Base-by-base conservation (phyloP, 1,139 yeast species). In the Scheffersomyces stambukii region DNA sequence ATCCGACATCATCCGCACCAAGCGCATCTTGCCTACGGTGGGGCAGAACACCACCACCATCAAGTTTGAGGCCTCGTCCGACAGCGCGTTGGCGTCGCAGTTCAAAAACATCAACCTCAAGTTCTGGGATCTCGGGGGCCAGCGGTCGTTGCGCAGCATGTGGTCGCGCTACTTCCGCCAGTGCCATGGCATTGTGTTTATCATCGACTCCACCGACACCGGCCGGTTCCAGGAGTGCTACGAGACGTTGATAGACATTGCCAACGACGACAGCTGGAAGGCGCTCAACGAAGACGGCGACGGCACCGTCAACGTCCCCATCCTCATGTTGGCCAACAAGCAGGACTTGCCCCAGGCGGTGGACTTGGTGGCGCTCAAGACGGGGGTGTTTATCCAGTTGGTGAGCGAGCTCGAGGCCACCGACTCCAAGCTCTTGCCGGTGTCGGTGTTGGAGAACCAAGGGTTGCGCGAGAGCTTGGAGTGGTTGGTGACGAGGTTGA, bases 111-210 rank as follows among this genome's bases (percentile, higher is more conserved):
- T 73, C 30, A 65, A 71, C 35, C 61, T 91, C 34, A 85, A 88
- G 50, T 75, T 91, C 44, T 91, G 97, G 97, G 98, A 91, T 55
- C 77, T 91, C 23, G 97, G 97, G 6, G 98, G 98, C 5, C 97
- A 91, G 54, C 80, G 77, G 48, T 69, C 84, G 15, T 62, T 91
- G 29, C 67, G 97, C 28, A 66, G 77, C 21, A 69, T 91, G 70
- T 91, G 98, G 98, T 71, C 81, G 9, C 76, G 86, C 35, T 91
- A 91, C 60, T 91, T 79, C 57, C 64, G 69, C 16, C 83, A 81
- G 33, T 84, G 96, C 32, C 96, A 91, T 54, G 97, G 93, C 0
- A 84, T 91, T 19, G 81, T 91, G 25, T 91, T 89, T 52, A 81
- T 91, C 19, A 89, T 91, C 9, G 98, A 91, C 52, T 84, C 96